A percentile compares a stretch with the other conserved stretches of the same genome.
Evolutionary conservation across 257 asterid genomes (phyloP).

Genomic region (Solanum verrucosum): DNA sequence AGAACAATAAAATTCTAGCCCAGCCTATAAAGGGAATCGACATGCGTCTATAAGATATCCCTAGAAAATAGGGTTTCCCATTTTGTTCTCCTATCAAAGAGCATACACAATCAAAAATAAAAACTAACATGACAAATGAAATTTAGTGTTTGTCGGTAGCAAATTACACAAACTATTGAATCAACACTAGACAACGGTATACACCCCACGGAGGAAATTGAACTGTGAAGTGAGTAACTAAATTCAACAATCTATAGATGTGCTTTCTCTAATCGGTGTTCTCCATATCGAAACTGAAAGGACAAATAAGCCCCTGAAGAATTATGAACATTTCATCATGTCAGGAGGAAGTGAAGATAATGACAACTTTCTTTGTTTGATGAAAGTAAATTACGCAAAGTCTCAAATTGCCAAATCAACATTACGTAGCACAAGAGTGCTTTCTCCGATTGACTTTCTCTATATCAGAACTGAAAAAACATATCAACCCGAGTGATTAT

Average conservation of each 20-base stretch:
- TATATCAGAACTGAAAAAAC: fast-evolving
- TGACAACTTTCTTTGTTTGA: neutral
- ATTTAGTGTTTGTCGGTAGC: neutral
- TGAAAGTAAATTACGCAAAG: neutral
- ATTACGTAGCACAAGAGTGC: fast-evolving
- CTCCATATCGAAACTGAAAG: neutral
- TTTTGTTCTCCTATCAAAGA: neutral
- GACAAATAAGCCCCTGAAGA: neutral
- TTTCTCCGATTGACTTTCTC: neutral
- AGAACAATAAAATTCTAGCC: neutral
- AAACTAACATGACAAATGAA: neutral
- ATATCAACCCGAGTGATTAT: neutral
- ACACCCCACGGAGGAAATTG: too few relatives aligned
- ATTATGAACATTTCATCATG: neutral
- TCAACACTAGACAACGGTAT: neutral
- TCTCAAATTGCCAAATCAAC: neutral
- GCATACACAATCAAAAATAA: neutral
- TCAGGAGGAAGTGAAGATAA: neutral
- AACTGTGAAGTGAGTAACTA: too few relatives aligned
- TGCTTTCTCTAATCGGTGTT: neutral
- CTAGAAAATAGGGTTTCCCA: too few relatives aligned
- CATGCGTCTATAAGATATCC: neutral
- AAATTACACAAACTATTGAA: neutral
- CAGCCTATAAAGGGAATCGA: neutral
- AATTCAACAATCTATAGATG: too few relatives aligned